Percentiles rank a stretch among this genome's conserved stretches.
phyloP scores from a whole-genome alignment of 2,329 filamentous ascomycete genomes.

The Fusarium buharicum region DNA sequence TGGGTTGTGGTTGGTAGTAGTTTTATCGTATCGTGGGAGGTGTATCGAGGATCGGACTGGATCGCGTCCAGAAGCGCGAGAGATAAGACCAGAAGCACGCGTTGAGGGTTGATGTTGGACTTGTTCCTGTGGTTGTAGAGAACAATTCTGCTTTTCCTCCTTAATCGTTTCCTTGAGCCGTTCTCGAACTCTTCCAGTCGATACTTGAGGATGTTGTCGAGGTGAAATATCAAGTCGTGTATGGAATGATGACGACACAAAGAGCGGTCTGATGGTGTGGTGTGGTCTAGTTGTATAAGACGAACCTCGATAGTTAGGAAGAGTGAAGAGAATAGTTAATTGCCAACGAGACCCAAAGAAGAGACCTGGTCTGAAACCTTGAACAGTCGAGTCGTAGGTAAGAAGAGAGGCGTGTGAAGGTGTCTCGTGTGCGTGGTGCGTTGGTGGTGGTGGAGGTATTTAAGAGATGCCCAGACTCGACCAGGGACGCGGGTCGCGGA shows the following conservation, averaged over 20 bases:
- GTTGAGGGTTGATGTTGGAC: slow-evolving; percentile 3
- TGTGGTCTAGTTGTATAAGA: background rate
- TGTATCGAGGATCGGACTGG: slow-evolving; percentile 15
- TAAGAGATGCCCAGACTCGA: slow-evolving; percentile 21
- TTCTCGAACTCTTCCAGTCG: slow-evolving; percentile 1
- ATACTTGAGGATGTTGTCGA: slow-evolving; percentile 1
- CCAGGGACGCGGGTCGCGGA: slow-evolving; percentile 31
- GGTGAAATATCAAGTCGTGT: slow-evolving; percentile 6
- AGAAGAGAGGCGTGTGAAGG: slow-evolving; percentile 6
- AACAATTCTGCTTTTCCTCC: background rate
- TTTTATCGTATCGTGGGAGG: slow-evolving; percentile 5
- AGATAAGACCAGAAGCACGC: slow-evolving; percentile 16
- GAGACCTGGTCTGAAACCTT: slow-evolving; percentile 11
- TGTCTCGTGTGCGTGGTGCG: slow-evolving; percentile 34
- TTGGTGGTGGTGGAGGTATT: slow-evolving; percentile 39
- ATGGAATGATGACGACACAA: slow-evolving; percentile 23
- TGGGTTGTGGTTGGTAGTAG: background rate
- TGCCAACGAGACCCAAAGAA: slow-evolving; percentile 18
- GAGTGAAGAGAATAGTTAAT: background rate
- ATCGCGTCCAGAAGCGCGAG: slow-evolving; percentile 30
- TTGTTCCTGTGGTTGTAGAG: background rate
- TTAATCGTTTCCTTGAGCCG: background rate
- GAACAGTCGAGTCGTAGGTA: slow-evolving; percentile 3
- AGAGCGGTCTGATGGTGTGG: slow-evolving; percentile 25
- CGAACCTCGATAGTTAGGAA: slow-evolving; percentile 7